phyloP scores from a whole-genome alignment of 1,139 yeast genomes.

The Taphrina communis region DNA sequence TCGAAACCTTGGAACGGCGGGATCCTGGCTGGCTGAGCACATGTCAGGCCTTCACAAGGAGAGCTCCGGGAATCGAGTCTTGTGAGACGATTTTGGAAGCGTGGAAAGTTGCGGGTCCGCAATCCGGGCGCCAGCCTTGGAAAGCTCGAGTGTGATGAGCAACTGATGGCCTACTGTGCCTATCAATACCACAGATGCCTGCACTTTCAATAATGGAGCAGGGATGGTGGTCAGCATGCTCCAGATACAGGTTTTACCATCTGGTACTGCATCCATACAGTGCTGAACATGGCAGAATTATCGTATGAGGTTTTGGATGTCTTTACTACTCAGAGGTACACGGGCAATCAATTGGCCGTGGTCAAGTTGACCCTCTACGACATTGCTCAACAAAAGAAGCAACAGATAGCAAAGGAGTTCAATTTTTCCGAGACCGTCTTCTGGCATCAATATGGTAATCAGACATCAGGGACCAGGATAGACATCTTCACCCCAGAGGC shows the following conservation, averaged over 20 bases:
- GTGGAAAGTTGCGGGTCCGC: too few relatives aligned
- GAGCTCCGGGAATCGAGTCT: neutral
- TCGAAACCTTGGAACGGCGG: neutral
- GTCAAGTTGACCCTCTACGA: conserved; percentile 22
- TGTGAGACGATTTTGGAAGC: too few relatives aligned
- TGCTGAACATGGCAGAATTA: neutral
- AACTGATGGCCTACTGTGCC: neutral
- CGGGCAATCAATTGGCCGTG: conserved; percentile 32
- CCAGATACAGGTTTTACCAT: too few relatives aligned
- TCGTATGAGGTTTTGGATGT: conserved; percentile 26
- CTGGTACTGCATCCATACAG: too few relatives aligned
- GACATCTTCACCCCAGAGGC: conserved; percentile 29
- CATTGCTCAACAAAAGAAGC: conserved; percentile 18
- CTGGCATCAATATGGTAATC: conserved; percentile 18
- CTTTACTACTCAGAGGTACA: conserved; percentile 13
- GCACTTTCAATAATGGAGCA: too few relatives aligned
- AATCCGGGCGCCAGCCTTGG: neutral
- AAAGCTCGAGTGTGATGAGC: neutral
- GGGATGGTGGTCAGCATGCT: too few relatives aligned
- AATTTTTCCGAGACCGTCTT: conserved; percentile 36
- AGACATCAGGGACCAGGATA: neutral
- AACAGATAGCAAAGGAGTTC: conserved; percentile 33
- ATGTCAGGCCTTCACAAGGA: neutral
- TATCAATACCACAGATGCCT: too few relatives aligned
- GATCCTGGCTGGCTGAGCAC: neutral